Conservation (phyloP, 2,329 filamentous ascomycete genomes). For the Dothideomycetidae sp. region DNA sequence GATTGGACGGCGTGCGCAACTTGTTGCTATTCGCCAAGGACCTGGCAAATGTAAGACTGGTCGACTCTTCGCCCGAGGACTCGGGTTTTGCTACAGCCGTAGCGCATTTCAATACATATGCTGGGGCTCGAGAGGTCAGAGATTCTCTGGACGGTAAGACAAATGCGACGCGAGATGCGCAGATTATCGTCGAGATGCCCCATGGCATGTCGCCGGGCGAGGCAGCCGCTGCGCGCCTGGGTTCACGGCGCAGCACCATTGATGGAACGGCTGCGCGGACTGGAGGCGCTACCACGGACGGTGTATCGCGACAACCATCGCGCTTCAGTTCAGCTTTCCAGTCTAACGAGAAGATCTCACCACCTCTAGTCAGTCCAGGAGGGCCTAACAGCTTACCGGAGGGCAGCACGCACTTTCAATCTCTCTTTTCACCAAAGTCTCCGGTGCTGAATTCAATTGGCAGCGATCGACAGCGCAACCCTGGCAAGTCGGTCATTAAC, state of each 20-base stretch:
- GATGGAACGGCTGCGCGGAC: slow-evolving; percentile 33
- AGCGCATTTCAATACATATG: slow-evolving; percentile 42
- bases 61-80: slow-evolving; percentile 42
- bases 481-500: slow-evolving; percentile 57
- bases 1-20: slow-evolving; percentile 43
- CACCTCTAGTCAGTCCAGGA: slow-evolving; percentile 35
- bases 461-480: slow-evolving; percentile 21
- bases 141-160: slow-evolving; percentile 47
- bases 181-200: slow-evolving; percentile 44
- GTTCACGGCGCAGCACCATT: slow-evolving; percentile 38
- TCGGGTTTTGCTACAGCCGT: slow-evolving; percentile 42
- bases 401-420: slow-evolving; percentile 41
- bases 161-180: slow-evolving; percentile 46
- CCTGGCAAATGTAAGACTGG: slow-evolving; percentile 45
- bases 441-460: slow-evolving; percentile 56
- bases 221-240: slow-evolving; percentile 15
- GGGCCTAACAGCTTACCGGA: slow-evolving; percentile 41
- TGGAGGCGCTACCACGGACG: slow-evolving; percentile 28
- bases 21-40: slow-evolving; percentile 54
- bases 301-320: slow-evolving; percentile 36
- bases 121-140: slow-evolving; percentile 45
- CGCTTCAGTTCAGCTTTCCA: slow-evolving; percentile 51
- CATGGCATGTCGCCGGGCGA: slow-evolving; percentile 13
- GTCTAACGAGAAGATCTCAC: slow-evolving; percentile 46
- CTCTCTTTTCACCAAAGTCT: slow-evolving; percentile 58